Evolutionary conservation across 2,329 filamentous ascomycete species (phyloP).

Genomic region (Xylariaceae sp.): DNA sequence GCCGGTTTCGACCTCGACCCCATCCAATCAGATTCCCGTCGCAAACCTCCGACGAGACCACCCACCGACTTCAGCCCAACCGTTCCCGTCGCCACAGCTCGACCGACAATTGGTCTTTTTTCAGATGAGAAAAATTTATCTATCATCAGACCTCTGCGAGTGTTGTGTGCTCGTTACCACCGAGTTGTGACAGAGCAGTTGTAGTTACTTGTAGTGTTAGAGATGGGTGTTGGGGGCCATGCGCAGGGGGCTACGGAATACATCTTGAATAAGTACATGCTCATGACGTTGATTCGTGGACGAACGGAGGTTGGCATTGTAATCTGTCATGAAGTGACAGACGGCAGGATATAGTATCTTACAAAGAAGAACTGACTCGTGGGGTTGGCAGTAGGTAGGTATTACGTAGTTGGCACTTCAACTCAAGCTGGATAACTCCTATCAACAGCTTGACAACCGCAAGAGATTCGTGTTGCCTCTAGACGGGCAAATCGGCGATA

Average conservation of each 20-base stretch:
- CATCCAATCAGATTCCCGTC: neutral
- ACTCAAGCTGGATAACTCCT: neutral
- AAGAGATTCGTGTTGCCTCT: neutral
- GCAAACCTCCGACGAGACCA: neutral
- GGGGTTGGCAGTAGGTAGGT: neutral
- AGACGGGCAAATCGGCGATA: neutral
- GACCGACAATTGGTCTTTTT: neutral
- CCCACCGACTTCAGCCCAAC: neutral
- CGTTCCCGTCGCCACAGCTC: neutral
- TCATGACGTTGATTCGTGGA: neutral
- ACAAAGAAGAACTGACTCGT: neutral
- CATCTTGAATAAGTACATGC: neutral
- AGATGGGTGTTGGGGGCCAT: too few relatives aligned
- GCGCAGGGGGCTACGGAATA: neutral
- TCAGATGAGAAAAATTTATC: neutral
- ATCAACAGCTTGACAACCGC: neutral
- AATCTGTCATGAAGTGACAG: too few relatives aligned
- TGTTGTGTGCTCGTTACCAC: too few relatives aligned
- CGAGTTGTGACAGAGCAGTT: too few relatives aligned
- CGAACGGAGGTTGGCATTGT: neutral
- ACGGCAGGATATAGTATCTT: neutral
- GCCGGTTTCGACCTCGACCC: neutral
- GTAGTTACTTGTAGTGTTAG: too few relatives aligned
- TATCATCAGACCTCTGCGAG: neutral
- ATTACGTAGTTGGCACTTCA: neutral